A percentile compares a stretch with the other conserved stretches of the same genome.
These are phyloP conservation scores for Cladosporium austrohemisphaericum DNA, from an alignment of 2,329 filamentous ascomycete genomes.

Conservation along the genomic window DNA sequence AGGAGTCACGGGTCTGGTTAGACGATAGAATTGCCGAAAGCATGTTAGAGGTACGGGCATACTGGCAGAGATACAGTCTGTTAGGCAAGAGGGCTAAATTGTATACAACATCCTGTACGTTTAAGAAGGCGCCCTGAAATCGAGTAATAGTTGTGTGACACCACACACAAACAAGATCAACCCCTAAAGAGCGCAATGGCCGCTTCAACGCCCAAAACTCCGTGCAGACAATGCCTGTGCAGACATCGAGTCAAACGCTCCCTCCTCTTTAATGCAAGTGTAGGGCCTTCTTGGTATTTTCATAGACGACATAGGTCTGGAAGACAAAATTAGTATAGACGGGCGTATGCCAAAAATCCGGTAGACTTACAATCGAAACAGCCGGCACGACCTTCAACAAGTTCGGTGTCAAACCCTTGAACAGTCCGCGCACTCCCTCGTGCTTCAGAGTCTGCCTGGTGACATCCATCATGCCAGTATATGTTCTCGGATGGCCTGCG, in stretches of 20 bases:
- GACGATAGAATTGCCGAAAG: too few species aligned
- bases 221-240: background rate
- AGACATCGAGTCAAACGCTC: background rate
- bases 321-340: background rate
- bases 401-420: slow-evolving; percentile 93
- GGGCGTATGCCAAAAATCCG: background rate
- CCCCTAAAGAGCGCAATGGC: background rate
- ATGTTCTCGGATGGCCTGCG: slow-evolving; percentile 69
- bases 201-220: slow-evolving; percentile 9
- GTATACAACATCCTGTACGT: slow-evolving; percentile 12
- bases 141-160: background rate
- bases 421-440: slow-evolving; percentile 81
- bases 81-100: background rate
- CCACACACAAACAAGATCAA: background rate
- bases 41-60: background rate
- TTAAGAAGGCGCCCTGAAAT: slow-evolving; percentile 1
- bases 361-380: slow-evolving; percentile 65
- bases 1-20: background rate
- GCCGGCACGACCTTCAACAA: slow-evolving; percentile 93
- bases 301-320: slow-evolving; percentile 77
- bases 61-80: background rate
- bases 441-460: slow-evolving; percentile 74
- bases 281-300: slow-evolving; percentile 77
- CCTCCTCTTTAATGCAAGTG: slow-evolving; percentile 26
- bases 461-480: slow-evolving; percentile 87